phyloP scores from a whole-genome alignment of 192 early-diverging fungal genomes.

The Allomyces macrogynus region DNA sequence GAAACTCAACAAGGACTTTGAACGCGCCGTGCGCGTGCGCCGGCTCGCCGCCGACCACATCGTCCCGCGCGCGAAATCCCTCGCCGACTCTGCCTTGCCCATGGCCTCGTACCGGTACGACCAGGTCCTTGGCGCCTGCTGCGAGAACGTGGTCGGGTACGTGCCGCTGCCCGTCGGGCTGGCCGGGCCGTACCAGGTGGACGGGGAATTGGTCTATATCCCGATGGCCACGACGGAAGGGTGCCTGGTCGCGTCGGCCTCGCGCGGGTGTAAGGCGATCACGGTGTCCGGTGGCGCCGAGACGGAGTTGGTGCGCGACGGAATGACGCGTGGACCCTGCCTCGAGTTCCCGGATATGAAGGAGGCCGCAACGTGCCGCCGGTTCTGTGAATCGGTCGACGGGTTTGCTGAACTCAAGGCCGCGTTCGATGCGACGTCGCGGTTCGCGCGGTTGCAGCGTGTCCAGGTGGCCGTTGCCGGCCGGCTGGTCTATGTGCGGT shows the following conservation, averaged over 20 bases:
- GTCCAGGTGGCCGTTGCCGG: constrained; percentile 73
- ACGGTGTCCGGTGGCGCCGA: constrained; percentile 63
- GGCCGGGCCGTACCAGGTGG: constrained; percentile 67
- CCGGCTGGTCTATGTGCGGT: constrained; percentile 63
- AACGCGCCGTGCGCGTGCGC: constrained; percentile 66
- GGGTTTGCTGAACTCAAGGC: constrained; percentile 41
- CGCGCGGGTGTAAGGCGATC: constrained; percentile 88
- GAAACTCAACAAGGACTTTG: constrained; percentile 39
- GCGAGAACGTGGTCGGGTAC: constrained; percentile 89
- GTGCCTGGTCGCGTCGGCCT: constrained; percentile 67
- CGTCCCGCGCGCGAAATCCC: constrained; percentile 33
- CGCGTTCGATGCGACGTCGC: constrained; percentile 69
- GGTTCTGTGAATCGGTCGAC: constrained; percentile 43
- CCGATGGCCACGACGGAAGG: constrained; percentile 97
- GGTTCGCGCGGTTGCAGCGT: constrained; percentile 67
- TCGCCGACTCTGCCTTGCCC: constrained; percentile 48
- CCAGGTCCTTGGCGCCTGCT: constrained; percentile 76
- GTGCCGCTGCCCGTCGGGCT: constrained; percentile 81
- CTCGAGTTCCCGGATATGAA: constrained; percentile 57
- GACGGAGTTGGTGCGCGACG: constrained; percentile 58
- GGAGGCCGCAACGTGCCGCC: constrained; percentile 41
- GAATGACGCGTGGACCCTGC: constrained; percentile 85
- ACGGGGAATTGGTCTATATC: constrained; percentile 59
- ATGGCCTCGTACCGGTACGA: constrained; percentile 72
- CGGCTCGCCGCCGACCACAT: constrained; percentile 13